Conservation (phyloP, 345 rosid genomes). For the Salix koriyanagi region DNA sequence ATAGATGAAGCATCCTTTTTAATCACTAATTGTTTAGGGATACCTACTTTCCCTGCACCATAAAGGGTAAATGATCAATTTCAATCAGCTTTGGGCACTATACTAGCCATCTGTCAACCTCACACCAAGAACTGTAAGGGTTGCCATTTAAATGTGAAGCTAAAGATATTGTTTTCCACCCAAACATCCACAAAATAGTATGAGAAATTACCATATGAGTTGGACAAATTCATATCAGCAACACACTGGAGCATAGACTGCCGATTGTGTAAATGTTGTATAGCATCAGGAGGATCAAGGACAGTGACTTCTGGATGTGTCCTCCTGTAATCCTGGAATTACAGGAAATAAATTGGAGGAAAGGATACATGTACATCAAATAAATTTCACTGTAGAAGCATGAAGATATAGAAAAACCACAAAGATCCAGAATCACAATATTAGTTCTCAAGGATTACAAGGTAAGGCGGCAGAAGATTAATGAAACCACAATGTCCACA, state of each 20-base stretch:
- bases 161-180: not conserved
- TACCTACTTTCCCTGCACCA: conserved; percentile 56
- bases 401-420: not conserved
- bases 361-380: not conserved
- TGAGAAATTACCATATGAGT: conserved; percentile 39
- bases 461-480: not conserved
- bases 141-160: not conserved
- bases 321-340: conserved; percentile 54
- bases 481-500: not conserved
- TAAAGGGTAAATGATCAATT: not conserved
- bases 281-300: conserved; percentile 83
- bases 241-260: conserved; percentile 82
- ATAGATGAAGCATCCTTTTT: conserved; percentile 62
- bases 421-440: not conserved
- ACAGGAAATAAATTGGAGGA: not conserved
- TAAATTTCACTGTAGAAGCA: not conserved
- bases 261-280: conserved; percentile 66
- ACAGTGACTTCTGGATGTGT: conserved; percentile 79
- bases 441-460: not conserved
- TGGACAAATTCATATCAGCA: conserved; percentile 67
- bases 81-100: conserved; percentile 5
- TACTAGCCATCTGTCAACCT: not conserved
- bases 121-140: not conserved
- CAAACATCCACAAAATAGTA: not conserved
- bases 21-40: conserved; percentile 59